Evolutionary conservation across 768 basidiomycete genomes (phyloP).

Genomic region (Mycena alexandri): DNA sequence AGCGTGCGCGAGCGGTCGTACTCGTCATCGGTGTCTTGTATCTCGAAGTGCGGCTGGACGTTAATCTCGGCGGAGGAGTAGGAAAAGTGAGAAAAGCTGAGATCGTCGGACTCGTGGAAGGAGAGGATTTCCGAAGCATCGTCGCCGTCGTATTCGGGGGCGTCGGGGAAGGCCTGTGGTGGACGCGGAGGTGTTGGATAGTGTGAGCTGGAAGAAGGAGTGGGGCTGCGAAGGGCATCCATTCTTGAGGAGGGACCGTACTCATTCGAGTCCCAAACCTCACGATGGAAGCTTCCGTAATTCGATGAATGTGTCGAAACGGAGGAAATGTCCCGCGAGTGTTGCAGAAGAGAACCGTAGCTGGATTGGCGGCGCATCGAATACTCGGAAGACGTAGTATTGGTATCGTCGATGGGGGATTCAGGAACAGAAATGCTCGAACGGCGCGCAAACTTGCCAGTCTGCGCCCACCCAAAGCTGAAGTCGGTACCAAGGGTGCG

Average conservation of each 20-base stretch:
- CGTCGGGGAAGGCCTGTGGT: neutral
- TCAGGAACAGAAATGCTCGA: neutral
- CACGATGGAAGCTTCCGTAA: neutral
- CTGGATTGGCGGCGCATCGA: neutral
- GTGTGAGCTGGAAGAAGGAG: neutral
- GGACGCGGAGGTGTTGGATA: neutral
- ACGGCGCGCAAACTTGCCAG: neutral
- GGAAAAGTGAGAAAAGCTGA: neutral
- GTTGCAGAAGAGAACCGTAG: constrained; percentile 1
- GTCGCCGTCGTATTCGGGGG: neutral
- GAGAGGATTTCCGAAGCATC: constrained; percentile 10
- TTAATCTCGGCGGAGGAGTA: constrained; percentile 8
- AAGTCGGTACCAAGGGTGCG: constrained; percentile 22
- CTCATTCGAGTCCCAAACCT: neutral
- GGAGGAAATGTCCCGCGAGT: neutral
- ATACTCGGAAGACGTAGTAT: neutral
- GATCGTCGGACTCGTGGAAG: neutral
- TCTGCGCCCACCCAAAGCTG: neutral
- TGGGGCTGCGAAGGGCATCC: neutral
- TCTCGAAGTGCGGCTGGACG: constrained; percentile 2
- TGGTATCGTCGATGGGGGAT: neutral
- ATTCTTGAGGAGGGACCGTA: neutral
- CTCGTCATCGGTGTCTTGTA: constrained; percentile 1
- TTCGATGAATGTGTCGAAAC: neutral
- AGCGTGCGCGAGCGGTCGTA: neutral